Percentiles rank a stretch among this genome's conserved stretches.
Conservation (phyloP, 441 rosid genomes). For the Bruguiera hainesii region DNA sequence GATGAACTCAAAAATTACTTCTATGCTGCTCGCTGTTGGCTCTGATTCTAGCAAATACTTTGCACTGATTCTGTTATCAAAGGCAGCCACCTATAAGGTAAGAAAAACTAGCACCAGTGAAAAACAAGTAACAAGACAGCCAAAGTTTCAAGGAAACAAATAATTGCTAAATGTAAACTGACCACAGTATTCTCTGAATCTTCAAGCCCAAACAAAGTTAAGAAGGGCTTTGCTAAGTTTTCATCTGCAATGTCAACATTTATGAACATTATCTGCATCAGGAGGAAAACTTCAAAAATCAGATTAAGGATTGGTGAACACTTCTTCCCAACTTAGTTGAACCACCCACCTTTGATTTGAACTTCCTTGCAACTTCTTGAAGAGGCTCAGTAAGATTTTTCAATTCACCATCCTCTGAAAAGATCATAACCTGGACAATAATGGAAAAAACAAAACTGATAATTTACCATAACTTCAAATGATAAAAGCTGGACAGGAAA, state of each 20-base stretch:
- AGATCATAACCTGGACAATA: constrained; percentile 59
- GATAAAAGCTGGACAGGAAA: no score
- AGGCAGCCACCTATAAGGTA: constrained; percentile 71
- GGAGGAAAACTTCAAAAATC: constrained; percentile 20
- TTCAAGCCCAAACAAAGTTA: constrained; percentile 83
- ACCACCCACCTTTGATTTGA: constrained; percentile 54
- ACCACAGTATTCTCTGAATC: constrained; percentile 64
- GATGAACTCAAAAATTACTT: constrained; percentile 44
- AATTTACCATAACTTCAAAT: not conserved
- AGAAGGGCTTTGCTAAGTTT: constrained; percentile 84
- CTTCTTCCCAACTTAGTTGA: constrained; percentile 13
- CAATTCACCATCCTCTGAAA: constrained; percentile 57
- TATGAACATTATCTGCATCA: constrained; percentile 71
- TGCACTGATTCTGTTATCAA: constrained; percentile 60
- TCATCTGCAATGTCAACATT: constrained; percentile 58
- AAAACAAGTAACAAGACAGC: constrained; percentile 10
- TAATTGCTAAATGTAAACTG: constrained; percentile 27
- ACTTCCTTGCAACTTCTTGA: constrained; percentile 76
- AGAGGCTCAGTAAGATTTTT: constrained; percentile 54
- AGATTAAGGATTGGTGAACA: constrained; percentile 2
- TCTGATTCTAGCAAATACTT: constrained; percentile 74
- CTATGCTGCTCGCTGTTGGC: constrained; percentile 63
- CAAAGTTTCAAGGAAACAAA: constrained; percentile 2
- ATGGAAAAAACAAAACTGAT: not conserved
- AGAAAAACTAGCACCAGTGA: constrained; percentile 11